Conservation (phyloP, 768 basidiomycete genomes). For the Tubosaeta brunneosetosa region DNA sequence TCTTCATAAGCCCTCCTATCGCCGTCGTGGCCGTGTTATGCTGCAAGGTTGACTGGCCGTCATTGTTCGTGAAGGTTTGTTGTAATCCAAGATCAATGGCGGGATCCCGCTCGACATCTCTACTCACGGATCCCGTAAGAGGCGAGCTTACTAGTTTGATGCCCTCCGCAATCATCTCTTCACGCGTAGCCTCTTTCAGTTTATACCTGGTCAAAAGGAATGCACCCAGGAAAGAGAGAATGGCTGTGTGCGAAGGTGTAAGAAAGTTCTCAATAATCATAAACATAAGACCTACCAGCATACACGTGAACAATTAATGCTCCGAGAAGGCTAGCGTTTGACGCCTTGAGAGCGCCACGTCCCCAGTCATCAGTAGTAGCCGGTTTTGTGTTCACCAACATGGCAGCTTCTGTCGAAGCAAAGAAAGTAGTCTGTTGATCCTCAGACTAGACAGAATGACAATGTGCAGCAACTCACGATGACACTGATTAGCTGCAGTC, state of each 20-base stretch:
- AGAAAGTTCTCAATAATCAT: neutral
- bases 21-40: neutral
- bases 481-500: constrained; percentile 55
- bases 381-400: constrained; percentile 44
- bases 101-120: constrained; percentile 13
- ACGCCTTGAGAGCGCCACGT: constrained; percentile 22
- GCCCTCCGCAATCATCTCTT: constrained; percentile 39
- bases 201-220: constrained; percentile 55
- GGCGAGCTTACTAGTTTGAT: constrained; percentile 23
- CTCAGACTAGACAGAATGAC: neutral
- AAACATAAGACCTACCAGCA: constrained; percentile 36
- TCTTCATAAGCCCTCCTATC: neutral
- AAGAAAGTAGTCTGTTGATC: constrained; percentile 53
- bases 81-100: neutral
- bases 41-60: neutral
- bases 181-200: constrained; percentile 47
- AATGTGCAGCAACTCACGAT: constrained; percentile 38
- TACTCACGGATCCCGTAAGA: constrained; percentile 4
- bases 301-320: constrained; percentile 52
- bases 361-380: constrained; percentile 6
- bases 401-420: constrained; percentile 51
- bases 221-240: constrained; percentile 49
- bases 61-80: neutral
- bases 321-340: constrained; percentile 47
- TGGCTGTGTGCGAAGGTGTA: constrained; percentile 21